Conservation (phyloP, 768 basidiomycete genomes). For the Lyophyllum atratum region DNA sequence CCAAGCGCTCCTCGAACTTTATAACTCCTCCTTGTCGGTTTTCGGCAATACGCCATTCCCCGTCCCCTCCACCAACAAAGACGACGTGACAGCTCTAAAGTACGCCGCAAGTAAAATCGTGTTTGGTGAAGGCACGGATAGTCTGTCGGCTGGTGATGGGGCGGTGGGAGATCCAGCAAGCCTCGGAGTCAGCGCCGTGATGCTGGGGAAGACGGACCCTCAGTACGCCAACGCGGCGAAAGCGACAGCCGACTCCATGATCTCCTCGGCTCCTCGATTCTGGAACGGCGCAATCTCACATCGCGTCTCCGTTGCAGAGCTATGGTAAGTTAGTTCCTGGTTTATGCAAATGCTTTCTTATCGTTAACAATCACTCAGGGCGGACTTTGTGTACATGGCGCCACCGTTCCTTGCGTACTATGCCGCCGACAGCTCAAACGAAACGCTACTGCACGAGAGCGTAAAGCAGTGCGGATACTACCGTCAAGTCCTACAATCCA, state of each 20-base stretch:
- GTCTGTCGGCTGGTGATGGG: constrained; percentile 38
- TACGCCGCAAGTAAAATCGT: constrained; percentile 42
- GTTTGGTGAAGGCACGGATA: constrained; percentile 34
- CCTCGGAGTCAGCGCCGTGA: constrained; percentile 46
- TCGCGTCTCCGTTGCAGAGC: constrained; percentile 34
- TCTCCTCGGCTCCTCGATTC: constrained; percentile 37
- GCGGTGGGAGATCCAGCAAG: constrained; percentile 50
- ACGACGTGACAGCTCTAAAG: constrained; percentile 28
- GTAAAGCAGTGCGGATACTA: constrained; percentile 42
- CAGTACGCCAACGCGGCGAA: constrained; percentile 34
- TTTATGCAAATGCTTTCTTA: neutral
- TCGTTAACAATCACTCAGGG: constrained; percentile 26
- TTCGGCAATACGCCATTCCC: constrained; percentile 40
- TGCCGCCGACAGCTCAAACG: constrained; percentile 39
- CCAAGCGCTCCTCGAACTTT: constrained; percentile 45
- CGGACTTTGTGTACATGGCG: constrained; percentile 54
- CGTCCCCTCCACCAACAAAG: constrained; percentile 22
- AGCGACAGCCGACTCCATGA: constrained; percentile 33
- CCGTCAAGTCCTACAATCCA: constrained; percentile 33
- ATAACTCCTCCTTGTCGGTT: constrained; percentile 39
- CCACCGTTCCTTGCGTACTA: constrained; percentile 54
- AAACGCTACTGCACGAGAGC: constrained; percentile 33
- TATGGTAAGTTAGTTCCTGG: constrained; percentile 35
- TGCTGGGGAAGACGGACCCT: constrained; percentile 39
- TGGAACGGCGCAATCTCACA: constrained; percentile 51